A percentile compares a stretch with the other conserved stretches of the same genome.
These are phyloP conservation scores for Luvunga scandens DNA, from an alignment of 345 rosid genomes.

Conservation along the genomic window DNA sequence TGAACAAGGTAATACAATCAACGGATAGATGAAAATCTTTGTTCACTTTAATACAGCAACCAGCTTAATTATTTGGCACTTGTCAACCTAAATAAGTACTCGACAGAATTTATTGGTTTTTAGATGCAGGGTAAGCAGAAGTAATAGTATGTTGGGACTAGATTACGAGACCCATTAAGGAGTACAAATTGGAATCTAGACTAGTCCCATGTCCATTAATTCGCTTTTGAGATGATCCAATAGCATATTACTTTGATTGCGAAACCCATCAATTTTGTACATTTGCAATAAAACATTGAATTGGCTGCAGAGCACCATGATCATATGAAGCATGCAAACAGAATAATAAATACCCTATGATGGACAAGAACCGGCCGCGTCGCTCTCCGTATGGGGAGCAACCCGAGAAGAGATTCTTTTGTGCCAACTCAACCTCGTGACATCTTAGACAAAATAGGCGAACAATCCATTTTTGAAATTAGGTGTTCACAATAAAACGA, in stretches of 20 bases:
- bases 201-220: background rate
- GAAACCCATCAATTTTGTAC: background rate
- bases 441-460: slow-evolving; percentile 8
- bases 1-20: no score
- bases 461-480: background rate
- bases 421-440: slow-evolving; percentile 13
- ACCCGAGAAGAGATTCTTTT: slow-evolving; percentile 21
- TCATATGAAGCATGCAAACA: background rate
- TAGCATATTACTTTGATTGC: background rate
- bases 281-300: background rate
- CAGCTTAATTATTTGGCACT: no score
- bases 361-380: slow-evolving; percentile 26
- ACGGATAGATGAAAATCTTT: no score
- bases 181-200: no score
- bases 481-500: background rate
- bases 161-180: no score
- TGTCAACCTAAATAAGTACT: no score
- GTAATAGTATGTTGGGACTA: no score
- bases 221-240: background rate
- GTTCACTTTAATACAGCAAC: no score
- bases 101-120: no score
- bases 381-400: slow-evolving; percentile 5
- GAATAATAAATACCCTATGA: slow-evolving; percentile 5
- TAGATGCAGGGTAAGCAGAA: no score
- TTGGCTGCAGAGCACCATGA: background rate